Evolutionary conservation across 2,329 filamentous ascomycete species (phyloP).

Genomic region (Penicillium janthinellum): DNA sequence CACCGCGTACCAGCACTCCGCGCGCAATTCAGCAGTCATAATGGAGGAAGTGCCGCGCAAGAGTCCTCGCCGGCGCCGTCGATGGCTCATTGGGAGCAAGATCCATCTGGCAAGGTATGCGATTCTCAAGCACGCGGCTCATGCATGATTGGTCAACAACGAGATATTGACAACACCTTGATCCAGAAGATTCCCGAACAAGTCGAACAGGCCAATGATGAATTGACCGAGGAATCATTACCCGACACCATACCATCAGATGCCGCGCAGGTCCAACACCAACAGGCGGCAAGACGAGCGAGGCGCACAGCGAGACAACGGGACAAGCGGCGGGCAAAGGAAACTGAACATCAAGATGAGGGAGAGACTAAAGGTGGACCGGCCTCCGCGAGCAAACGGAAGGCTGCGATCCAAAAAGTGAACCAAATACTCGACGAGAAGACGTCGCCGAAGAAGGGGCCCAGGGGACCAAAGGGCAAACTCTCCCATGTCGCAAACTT

Average conservation of each 20-base stretch:
- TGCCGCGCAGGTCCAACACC: neutral
- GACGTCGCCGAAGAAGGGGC: neutral
- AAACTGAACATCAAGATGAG: neutral
- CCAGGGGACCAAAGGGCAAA: conserved; percentile 9
- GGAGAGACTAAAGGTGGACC: neutral
- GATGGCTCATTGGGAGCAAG: neutral
- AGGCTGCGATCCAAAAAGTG: neutral
- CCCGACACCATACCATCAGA: neutral
- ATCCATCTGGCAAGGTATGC: neutral
- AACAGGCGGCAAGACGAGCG: neutral
- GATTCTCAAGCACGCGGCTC: neutral
- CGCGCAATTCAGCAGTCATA: conserved; percentile 8
- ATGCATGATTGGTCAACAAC: neutral
- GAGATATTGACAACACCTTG: neutral
- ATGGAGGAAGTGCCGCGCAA: neutral
- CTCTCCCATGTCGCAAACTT: conserved; percentile 17
- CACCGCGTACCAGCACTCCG: conserved; percentile 26
- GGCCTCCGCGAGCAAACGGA: neutral
- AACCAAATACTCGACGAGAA: conserved; percentile 3
- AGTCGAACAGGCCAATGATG: neutral
- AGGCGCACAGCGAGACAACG: neutral
- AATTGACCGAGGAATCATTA: neutral
- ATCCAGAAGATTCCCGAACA: neutral
- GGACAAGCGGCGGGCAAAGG: conserved; percentile 2
- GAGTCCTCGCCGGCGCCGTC: neutral